phyloP scores from a whole-genome alignment of 768 basidiomycete species.

The Podaxis pistillaris region DNA sequence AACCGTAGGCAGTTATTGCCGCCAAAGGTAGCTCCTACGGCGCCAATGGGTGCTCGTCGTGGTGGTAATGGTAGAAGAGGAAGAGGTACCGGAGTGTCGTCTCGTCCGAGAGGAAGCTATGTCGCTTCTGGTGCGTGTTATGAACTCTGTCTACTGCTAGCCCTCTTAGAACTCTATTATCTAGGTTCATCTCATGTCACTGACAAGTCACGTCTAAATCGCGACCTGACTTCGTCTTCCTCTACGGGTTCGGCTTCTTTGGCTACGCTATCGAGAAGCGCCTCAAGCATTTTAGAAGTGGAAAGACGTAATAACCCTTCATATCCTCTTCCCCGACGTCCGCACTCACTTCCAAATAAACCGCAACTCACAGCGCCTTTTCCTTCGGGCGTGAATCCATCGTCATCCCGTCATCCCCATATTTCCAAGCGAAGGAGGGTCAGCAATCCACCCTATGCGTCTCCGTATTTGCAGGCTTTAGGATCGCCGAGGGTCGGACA shows the following conservation, averaged over 20 bases:
- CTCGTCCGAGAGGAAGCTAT: too few species aligned
- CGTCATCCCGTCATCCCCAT: not conserved
- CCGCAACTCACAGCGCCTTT: not conserved
- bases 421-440: not conserved
- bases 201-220: not conserved
- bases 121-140: too few species aligned
- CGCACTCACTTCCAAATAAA: not conserved
- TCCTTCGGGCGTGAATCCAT: not conserved
- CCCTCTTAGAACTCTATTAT: not conserved
- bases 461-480: not conserved
- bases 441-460: not conserved
- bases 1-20: not conserved
- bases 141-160: too few species aligned
- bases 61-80: not conserved
- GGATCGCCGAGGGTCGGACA: not conserved
- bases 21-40: conserved; percentile 1
- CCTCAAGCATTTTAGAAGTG: not conserved
- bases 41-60: not conserved
- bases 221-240: not conserved
- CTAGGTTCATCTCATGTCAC: not conserved
- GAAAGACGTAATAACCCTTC: not conserved
- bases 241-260: not conserved
- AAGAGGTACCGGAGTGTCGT: not conserved
- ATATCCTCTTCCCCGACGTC: not conserved
- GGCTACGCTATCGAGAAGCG: not conserved